phyloP scores from a whole-genome alignment of 768 basidiomycete genomes.

The Russula olivacea region DNA sequence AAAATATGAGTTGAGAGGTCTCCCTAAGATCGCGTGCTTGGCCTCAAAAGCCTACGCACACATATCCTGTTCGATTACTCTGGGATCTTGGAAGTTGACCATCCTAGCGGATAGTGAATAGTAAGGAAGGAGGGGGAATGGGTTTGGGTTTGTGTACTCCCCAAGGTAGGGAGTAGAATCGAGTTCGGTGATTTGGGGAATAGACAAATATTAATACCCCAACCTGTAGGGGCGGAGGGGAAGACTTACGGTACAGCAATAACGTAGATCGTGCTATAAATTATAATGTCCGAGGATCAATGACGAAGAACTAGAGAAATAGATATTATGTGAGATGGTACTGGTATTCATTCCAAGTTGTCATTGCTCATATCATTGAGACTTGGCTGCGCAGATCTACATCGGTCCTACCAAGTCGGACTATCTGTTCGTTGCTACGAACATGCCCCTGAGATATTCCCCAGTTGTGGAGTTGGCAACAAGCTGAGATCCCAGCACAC shows the following conservation, averaged over 20 bases:
- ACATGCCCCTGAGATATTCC: neutral
- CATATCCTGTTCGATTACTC: neutral
- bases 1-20: neutral
- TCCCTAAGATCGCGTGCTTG: neutral
- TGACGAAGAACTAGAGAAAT: neutral
- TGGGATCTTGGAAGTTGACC: neutral
- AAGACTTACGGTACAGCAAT: neutral
- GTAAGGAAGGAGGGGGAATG: neutral
- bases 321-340: neutral
- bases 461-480: neutral
- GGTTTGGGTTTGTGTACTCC: too few relatives aligned
- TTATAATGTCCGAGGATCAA: neutral
- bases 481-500: neutral
- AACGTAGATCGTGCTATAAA: neutral
- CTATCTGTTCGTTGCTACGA: too few relatives aligned
- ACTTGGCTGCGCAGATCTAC: too few relatives aligned
- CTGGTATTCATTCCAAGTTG: neutral
- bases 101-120: neutral
- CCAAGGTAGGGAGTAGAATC: too few relatives aligned
- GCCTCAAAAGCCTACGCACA: neutral
- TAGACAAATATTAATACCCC: neutral
- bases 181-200: neutral
- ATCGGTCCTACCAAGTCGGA: too few relatives aligned
- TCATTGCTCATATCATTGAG: too few relatives aligned
- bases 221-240: neutral